These are phyloP conservation scores for Diaporthe sp. DNA, from an alignment of 2,329 filamentous ascomycete genomes.

Conservation along the genomic window DNA sequence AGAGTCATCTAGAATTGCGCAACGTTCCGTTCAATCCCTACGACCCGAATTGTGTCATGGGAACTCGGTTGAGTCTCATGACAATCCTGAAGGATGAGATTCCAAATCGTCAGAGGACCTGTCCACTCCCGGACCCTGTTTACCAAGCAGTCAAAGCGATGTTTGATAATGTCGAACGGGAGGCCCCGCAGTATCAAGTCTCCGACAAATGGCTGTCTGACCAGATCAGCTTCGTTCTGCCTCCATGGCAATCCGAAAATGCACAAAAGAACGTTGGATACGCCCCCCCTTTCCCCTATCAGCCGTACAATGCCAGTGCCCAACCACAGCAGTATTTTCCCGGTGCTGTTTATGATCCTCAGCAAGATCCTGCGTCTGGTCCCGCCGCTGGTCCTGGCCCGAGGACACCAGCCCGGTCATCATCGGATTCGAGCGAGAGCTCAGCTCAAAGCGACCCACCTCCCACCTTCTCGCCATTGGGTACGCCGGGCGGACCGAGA, in stretches of 20 bases:
- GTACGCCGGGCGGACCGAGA: not conserved
- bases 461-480: not conserved
- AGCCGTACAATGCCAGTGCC: not conserved
- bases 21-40: not conserved
- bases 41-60: too few relatives aligned
- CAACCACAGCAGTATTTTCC: not conserved
- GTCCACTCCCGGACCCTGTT: not conserved
- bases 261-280: not conserved
- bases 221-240: conserved; percentile 4
- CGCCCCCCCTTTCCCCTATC: not conserved
- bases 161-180: not conserved
- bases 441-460: not conserved
- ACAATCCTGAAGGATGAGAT: not conserved
- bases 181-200: not conserved
- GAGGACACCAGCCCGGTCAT: not conserved
- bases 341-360: not conserved
- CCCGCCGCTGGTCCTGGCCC: not conserved
- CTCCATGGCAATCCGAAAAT: not conserved
- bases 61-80: not conserved
- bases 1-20: not conserved
- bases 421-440: not conserved
- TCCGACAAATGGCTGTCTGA: not conserved
- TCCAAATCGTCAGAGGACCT: not conserved
- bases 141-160: not conserved
- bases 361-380: not conserved